Conservation (phyloP, 73 alveolate species). For the Diophrys appendiculata region DNA sequence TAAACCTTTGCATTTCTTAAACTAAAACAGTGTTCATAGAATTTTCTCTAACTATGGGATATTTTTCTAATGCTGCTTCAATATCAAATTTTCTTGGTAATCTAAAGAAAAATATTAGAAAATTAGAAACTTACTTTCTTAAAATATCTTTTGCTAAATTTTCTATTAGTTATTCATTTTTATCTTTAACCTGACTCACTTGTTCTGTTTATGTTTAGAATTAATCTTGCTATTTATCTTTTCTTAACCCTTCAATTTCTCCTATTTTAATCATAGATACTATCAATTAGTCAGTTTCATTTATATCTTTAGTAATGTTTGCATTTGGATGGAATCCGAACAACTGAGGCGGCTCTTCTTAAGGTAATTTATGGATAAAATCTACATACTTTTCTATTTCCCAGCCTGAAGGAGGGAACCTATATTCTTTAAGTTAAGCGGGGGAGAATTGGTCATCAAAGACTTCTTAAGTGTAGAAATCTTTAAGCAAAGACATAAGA, state of each 20-base stretch:
- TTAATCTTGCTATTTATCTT: constrained; percentile 28
- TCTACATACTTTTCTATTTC: constrained; percentile 82
- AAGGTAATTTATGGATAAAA: constrained; percentile 87
- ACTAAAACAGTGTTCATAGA: constrained; percentile 91
- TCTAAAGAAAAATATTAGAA: constrained; percentile 75
- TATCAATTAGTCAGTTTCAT: constrained; percentile 75
- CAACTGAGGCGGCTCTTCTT: constrained; percentile 95
- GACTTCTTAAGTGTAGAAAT: constrained; percentile 75
- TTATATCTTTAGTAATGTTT: constrained; percentile 96
- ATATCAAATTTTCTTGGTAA: constrained; percentile 82
- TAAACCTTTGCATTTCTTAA: constrained; percentile 89
- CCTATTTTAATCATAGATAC: constrained; percentile 69
- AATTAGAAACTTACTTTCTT: constrained; percentile 65
- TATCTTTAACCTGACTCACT: neutral
- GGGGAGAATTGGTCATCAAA: constrained; percentile 62
- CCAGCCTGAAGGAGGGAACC: constrained; percentile 58
- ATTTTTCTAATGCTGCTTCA: constrained; percentile 76
- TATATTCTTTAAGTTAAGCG: constrained; percentile 67
- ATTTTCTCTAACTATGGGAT: constrained; percentile 83
- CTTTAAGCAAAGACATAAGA: constrained; percentile 89
- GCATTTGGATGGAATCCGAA: constrained; percentile 99
- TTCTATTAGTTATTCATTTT: constrained; percentile 25
- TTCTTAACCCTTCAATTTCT: constrained; percentile 60
- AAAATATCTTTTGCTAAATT: constrained; percentile 42
- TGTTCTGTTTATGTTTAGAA: neutral